These are phyloP conservation scores for Brassica carinata DNA, from an alignment of 345 rosid species.

Conservation along the genomic window DNA sequence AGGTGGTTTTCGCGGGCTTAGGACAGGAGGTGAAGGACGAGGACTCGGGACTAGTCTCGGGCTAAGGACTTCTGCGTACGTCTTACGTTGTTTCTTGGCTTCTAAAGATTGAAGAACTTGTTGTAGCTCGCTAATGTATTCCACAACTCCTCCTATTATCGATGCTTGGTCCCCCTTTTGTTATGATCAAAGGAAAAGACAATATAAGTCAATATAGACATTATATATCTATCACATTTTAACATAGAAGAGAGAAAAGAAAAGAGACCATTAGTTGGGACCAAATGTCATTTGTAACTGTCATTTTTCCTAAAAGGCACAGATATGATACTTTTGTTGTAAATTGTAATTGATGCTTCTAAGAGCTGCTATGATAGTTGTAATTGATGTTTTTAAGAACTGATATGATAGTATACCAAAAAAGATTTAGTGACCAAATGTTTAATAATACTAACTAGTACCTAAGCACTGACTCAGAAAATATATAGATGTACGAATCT, in stretches of 20 bases:
- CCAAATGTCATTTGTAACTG: slow-evolving; percentile 25
- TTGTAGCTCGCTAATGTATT: slow-evolving; percentile 91
- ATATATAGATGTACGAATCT: neutral
- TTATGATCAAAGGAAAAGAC: slow-evolving; percentile 4
- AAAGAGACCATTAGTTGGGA: slow-evolving; percentile 37
- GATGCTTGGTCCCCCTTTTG: slow-evolving; percentile 98
- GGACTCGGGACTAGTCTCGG: slow-evolving; percentile 71
- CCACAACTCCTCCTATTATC: slow-evolving; percentile 94
- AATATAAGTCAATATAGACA: slow-evolving; percentile 21
- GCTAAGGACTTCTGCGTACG: slow-evolving; percentile 77
- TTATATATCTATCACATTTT: slow-evolving; percentile 8
- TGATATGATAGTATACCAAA: slow-evolving; percentile 17
- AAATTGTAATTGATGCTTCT: slow-evolving; percentile 21
- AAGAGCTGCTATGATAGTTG: slow-evolving; percentile 13
- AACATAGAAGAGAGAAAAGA: slow-evolving; percentile 11
- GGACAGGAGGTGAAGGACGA: slow-evolving; percentile 49
- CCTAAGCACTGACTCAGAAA: neutral
- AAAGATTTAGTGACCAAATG: slow-evolving; percentile 2
- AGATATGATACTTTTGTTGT: slow-evolving; percentile 14
- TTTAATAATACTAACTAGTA: slow-evolving; percentile 1
- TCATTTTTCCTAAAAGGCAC: slow-evolving; percentile 26
- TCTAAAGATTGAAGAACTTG: slow-evolving; percentile 88
- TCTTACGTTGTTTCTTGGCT: slow-evolving; percentile 93
- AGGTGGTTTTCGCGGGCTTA: slow-evolving; percentile 49
- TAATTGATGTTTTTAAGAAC: slow-evolving; percentile 19